A percentile compares a stretch with the other conserved stretches of the same genome.
These are phyloP conservation scores for Canavalia ensiformis DNA, from an alignment of 306 rosid species.

Conservation along the genomic window DNA sequence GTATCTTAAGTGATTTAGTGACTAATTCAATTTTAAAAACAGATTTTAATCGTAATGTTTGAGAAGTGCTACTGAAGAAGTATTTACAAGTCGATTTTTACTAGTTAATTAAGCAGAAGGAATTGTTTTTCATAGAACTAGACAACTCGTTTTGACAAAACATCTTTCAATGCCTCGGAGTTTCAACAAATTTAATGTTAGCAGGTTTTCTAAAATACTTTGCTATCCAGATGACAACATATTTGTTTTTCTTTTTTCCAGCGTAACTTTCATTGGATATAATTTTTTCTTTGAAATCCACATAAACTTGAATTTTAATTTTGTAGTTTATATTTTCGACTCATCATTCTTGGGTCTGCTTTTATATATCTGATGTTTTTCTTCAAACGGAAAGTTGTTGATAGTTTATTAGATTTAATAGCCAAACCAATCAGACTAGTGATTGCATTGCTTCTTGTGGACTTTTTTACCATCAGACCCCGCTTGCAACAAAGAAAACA, in stretches of 20 bases:
- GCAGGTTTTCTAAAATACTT: not conserved
- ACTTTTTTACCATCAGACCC: not conserved
- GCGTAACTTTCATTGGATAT: not conserved
- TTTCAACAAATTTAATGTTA: not conserved
- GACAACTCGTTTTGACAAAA: not conserved
- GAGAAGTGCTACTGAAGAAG: not conserved
- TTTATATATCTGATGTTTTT: too few species aligned
- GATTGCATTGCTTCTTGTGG: not conserved
- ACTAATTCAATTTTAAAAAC: not conserved
- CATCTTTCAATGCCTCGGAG: not conserved
- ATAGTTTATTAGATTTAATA: too few species aligned
- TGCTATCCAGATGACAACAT: too few species aligned
- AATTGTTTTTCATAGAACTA: not conserved
- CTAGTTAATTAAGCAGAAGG: not conserved
- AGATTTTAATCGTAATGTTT: not conserved
- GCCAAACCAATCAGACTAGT: too few species aligned
- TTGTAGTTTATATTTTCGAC: too few species aligned
- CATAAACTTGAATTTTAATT: not conserved
- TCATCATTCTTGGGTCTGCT: too few species aligned
- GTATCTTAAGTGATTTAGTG: too few species aligned
- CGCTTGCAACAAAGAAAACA: not conserved
- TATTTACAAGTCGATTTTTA: not conserved
- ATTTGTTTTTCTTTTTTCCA: too few species aligned
- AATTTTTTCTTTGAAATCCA: not conserved
- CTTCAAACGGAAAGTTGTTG: too few species aligned